phyloP scores from a whole-genome alignment of 1,284 basidiomycete species.

The Apiotrichum montevideense region DNA sequence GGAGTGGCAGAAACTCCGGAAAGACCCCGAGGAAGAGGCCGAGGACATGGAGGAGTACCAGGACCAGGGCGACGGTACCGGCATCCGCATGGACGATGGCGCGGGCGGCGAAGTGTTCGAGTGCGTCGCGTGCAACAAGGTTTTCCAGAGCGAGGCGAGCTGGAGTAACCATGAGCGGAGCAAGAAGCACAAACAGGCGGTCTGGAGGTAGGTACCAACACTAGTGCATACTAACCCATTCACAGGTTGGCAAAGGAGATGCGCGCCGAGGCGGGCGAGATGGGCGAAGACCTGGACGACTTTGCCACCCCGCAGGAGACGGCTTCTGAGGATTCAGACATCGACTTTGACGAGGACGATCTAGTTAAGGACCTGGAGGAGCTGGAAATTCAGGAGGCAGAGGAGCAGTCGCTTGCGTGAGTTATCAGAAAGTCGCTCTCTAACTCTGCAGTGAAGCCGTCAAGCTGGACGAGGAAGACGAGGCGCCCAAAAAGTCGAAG shows the following conservation, averaged over 20 bases:
- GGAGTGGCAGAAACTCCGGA: constrained; percentile 70
- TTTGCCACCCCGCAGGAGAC: constrained; percentile 21
- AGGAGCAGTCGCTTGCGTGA: constrained; percentile 13
- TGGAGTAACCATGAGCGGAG: constrained; percentile 97
- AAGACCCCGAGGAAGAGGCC: constrained; percentile 61
- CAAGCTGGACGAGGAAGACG: constrained; percentile 6
- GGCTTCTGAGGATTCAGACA: constrained; percentile 3
- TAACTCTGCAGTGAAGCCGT: constrained; percentile 7
- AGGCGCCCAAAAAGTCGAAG: constrained; percentile 6
- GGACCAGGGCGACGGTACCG: constrained; percentile 32
- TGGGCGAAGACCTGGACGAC: constrained; percentile 15
- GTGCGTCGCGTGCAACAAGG: constrained; percentile 91
- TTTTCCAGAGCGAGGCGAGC: constrained; percentile 83
- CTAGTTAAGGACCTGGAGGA: constrained; percentile 16
- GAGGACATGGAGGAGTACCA: constrained; percentile 30
- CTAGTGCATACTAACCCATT: constrained; percentile 50
- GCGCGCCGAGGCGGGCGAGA: constrained; percentile 17
- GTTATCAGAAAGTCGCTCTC: background rate
- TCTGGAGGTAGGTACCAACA: constrained; percentile 55
- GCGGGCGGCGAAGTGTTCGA: constrained; percentile 57
- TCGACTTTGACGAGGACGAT: constrained; percentile 19
- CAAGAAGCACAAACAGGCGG: constrained; percentile 86
- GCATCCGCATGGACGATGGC: constrained; percentile 29
- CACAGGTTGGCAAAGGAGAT: constrained; percentile 64
- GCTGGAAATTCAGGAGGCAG: constrained; percentile 9